Percentiles rank a stretch among this genome's conserved stretches.
Evolutionary conservation across 257 asterid genomes (phyloP).

Genomic region (Jaltomata sinuosa): DNA sequence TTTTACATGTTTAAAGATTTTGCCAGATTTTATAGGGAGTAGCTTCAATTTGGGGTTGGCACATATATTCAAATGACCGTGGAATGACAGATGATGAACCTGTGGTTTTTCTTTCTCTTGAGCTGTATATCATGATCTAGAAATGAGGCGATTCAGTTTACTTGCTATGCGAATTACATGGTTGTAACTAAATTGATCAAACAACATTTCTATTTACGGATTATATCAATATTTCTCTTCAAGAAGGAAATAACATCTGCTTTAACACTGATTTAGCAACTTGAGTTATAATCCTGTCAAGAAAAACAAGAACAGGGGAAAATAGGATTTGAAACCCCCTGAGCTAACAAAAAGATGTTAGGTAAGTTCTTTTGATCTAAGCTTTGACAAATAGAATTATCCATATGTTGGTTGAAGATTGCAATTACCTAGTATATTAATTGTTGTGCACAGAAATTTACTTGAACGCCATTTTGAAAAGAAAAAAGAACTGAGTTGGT

Average conservation of each 20-base stretch:
- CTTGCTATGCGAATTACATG: neutral
- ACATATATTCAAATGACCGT: neutral
- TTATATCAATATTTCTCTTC: neutral
- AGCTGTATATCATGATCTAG: neutral
- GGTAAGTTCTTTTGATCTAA: neutral
- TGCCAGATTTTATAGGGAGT: neutral
- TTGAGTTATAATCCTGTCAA: neutral
- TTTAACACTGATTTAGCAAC: neutral
- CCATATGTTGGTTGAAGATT: no score
- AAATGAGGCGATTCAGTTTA: neutral
- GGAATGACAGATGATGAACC: neutral
- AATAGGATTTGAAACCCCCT: neutral
- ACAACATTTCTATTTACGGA: neutral
- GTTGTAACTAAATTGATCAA: neutral
- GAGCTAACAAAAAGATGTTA: neutral
- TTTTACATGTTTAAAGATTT: neutral
- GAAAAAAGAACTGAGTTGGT: neutral
- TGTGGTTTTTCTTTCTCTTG: neutral
- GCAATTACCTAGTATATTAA: neutral
- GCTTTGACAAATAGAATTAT: neutral
- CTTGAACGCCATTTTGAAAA: neutral
- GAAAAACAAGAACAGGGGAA: neutral
- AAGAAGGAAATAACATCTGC: neutral
- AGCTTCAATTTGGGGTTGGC: neutral
- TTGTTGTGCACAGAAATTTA: neutral